Conservation (phyloP, 2,329 filamentous ascomycete genomes). For the Endothia cerciana region DNA sequence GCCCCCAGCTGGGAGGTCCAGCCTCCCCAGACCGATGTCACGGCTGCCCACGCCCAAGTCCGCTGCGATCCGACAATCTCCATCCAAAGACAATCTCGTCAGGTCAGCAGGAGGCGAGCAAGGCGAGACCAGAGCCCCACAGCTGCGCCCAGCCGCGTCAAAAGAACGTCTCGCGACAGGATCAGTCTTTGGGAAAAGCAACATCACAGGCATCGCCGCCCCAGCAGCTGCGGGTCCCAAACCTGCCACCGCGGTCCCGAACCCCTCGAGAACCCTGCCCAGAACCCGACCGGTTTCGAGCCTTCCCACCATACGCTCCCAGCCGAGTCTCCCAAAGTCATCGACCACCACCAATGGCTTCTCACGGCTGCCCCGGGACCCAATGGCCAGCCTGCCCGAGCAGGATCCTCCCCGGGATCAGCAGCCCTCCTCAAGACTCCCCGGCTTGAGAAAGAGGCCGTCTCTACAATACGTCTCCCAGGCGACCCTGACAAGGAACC, state of each 20-base stretch:
- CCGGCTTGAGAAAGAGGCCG: slow-evolving; percentile 19
- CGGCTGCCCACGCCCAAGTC: slow-evolving; percentile 26
- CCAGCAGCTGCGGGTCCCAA: slow-evolving; percentile 11
- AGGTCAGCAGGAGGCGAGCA: background rate
- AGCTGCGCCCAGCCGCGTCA: slow-evolving; percentile 25
- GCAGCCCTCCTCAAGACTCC: slow-evolving; percentile 15
- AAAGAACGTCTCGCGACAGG: slow-evolving; percentile 19
- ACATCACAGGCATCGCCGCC: slow-evolving; percentile 1
- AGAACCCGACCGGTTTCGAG: slow-evolving; percentile 22
- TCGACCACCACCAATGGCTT: slow-evolving; percentile 6
- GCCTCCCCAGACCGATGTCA: slow-evolving; percentile 26
- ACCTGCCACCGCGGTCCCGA: background rate
- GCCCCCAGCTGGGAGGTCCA: slow-evolving; percentile 14
- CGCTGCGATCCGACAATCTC: slow-evolving; percentile 21
- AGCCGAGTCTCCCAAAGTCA: slow-evolving; percentile 11
- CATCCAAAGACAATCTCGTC: slow-evolving; percentile 22
- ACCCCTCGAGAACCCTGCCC: slow-evolving; percentile 13
- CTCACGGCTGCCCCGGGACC: slow-evolving; percentile 24
- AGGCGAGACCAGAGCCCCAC: slow-evolving; percentile 14
- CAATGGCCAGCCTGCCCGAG: slow-evolving; percentile 24
- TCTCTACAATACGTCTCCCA: slow-evolving; percentile 21
- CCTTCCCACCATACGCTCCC: slow-evolving; percentile 21
- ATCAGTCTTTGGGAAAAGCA: slow-evolving; percentile 13
- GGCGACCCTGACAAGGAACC: slow-evolving; percentile 8
- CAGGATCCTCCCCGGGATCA: slow-evolving; percentile 9